Evolutionary conservation across 2,329 filamentous ascomycete species (phyloP), one percentile per base, ranked within the genome.

Genomic region (Xylariaceae sp.): DNA sequence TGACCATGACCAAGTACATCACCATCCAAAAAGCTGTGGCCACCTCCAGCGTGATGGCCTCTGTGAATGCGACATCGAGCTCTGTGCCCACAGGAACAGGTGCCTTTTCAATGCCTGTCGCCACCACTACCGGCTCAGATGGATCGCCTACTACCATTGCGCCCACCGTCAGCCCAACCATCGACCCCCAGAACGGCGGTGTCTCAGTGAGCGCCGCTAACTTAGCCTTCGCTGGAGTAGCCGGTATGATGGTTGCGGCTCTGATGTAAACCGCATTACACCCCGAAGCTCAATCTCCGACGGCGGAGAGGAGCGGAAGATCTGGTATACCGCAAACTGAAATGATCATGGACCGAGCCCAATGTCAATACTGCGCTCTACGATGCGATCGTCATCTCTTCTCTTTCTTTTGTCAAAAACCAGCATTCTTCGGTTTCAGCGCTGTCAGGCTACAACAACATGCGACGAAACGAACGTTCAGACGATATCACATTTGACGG

Each of bases 1-100:
- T 66, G 41, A 72, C 69, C 34, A 54, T 72, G 53, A 76, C 73
- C 55, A 71, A 70, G 57, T 76, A 73, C 37, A 56, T 75, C 58
- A 77, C 71, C 34, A 69, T 79, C 47, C 68, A 69, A 34, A 60
- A 65, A 55, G 22, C 22, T 26, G 66, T 72, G 26, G 33, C 47
- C 19, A 59, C 52, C 3, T 47, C 55, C n/a, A 57, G 51, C 34
- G 40, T 54, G 33, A 50, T 43, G 40, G 47, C 46, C 41, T 46
- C 52, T 41, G 52, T 62, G 43, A 64, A 63, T 39, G 62, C 64
- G 36, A 67, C 30, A 4, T 52, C 59, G 4, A 54, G 52, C 41
- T 63, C 61, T 53, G 54, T 45, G 11, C 45, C 56, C 18, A 54
- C 53, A 24, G 55, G 57, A 59, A 68, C 64, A 48, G 41, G 49